These are phyloP conservation scores for Thamnidium elegans DNA, from an alignment of 192 early-diverging fungal genomes.

Conservation along the genomic window DNA sequence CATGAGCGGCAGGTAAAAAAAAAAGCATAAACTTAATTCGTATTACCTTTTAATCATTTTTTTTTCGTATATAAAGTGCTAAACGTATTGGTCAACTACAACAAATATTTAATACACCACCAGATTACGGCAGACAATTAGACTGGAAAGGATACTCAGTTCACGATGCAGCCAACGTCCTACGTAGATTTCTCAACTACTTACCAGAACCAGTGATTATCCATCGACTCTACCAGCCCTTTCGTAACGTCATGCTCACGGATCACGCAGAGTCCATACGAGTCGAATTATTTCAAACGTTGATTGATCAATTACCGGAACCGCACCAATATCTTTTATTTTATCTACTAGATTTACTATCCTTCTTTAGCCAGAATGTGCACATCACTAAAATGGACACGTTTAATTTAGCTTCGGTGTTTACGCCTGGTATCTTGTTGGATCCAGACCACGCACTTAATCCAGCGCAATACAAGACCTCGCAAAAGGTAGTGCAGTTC, in stretches of 20 bases:
- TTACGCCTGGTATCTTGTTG: conserved; percentile 69
- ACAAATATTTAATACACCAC: conserved; percentile 63
- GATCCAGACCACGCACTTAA: conserved; percentile 65
- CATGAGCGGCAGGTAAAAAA: conserved; percentile 48
- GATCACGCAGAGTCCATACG: conserved; percentile 28
- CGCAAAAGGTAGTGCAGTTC: conserved; percentile 69
- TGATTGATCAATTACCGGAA: conserved; percentile 53
- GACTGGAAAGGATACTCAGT: conserved; percentile 68
- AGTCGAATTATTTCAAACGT: conserved; percentile 45
- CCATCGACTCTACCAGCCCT: conserved; percentile 57
- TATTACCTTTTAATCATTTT: neutral
- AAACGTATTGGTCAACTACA: conserved; percentile 69
- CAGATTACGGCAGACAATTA: conserved; percentile 56
- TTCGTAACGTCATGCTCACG: conserved; percentile 51
- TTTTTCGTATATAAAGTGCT: conserved; percentile 42
- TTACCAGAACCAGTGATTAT: conserved; percentile 73
- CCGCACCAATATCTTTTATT: conserved; percentile 65
- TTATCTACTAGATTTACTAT: conserved; percentile 65
- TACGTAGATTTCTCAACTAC: conserved; percentile 67
- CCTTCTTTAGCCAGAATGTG: conserved; percentile 44
- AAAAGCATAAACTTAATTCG: neutral
- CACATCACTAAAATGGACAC: conserved; percentile 65
- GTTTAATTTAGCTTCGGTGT: conserved; percentile 68
- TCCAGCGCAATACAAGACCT: conserved; percentile 68
- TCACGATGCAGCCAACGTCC: conserved; percentile 74